Percentiles rank a stretch among this genome's conserved stretches.
phyloP scores from a whole-genome alignment of 192 early-diverging fungal genomes.

The Gonapodya sp. region DNA sequence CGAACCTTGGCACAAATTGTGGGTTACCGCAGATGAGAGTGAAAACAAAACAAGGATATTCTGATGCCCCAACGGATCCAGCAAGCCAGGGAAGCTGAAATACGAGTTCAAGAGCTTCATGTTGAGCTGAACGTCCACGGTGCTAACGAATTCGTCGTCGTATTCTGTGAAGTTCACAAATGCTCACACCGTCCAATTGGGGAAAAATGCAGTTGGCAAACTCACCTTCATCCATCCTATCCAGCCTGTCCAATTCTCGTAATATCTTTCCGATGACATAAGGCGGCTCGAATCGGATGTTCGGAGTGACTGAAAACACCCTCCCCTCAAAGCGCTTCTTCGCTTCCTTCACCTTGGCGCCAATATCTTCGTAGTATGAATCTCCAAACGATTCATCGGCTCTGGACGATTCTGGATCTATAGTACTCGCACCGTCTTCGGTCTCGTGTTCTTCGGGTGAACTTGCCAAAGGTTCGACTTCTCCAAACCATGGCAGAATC shows the following conservation, averaged over 20 bases:
- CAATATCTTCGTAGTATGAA: slow-evolving; percentile 1
- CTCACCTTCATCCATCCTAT: neutral
- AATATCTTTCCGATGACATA: neutral
- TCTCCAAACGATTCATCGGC: neutral
- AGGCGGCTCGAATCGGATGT: neutral
- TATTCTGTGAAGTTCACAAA: neutral
- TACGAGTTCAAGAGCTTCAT: neutral
- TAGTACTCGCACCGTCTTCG: neutral
- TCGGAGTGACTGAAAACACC: neutral
- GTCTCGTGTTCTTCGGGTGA: neutral
- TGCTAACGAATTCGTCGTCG: neutral
- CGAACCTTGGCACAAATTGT: slow-evolving; percentile 12
- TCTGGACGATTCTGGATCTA: slow-evolving; percentile 12
- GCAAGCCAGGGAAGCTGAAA: slow-evolving; percentile 10
- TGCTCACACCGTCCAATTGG: neutral
- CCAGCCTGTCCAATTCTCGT: neutral
- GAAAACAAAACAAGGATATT: slow-evolving; percentile 67
- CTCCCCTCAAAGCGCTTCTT: slow-evolving; percentile 16
- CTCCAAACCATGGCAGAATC: slow-evolving; percentile 41
- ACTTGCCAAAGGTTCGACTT: neutral
- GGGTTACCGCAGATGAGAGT: slow-evolving; percentile 48
- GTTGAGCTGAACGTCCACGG: neutral
- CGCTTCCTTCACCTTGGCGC: slow-evolving; percentile 15
- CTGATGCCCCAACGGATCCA: slow-evolving; percentile 65
- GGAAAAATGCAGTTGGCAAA: neutral